These are phyloP conservation scores for Komagataella ulmi DNA, from an alignment of 805 yeast genomes.

Conservation along the genomic window DNA sequence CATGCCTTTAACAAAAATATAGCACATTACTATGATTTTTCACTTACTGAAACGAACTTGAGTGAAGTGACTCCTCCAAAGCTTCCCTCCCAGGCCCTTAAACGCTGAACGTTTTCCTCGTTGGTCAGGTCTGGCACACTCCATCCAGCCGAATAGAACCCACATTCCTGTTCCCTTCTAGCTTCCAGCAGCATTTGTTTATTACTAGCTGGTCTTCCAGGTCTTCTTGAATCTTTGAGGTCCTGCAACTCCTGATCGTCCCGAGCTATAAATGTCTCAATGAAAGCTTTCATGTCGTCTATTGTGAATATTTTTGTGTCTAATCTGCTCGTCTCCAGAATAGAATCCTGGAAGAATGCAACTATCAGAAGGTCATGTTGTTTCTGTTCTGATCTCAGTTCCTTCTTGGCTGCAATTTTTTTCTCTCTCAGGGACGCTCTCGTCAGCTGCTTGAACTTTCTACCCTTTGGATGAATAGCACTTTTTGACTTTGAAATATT, in stretches of 20 bases:
- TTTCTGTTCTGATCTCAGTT: slow-evolving; percentile 42
- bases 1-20: neutral
- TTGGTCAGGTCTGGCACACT: slow-evolving; percentile 62
- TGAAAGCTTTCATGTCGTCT: slow-evolving; percentile 47
- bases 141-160: slow-evolving; percentile 56
- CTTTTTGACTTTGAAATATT: slow-evolving; percentile 39
- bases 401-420: slow-evolving; percentile 49
- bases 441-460: slow-evolving; percentile 73
- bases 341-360: slow-evolving; percentile 46
- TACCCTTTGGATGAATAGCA: slow-evolving; percentile 73
- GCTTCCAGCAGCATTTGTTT: slow-evolving; percentile 58
- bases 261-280: slow-evolving; percentile 50
- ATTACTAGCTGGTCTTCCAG: slow-evolving; percentile 76
- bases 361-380: slow-evolving; percentile 47
- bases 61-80: slow-evolving; percentile 44
- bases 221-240: slow-evolving; percentile 50
- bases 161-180: slow-evolving; percentile 44
- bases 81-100: slow-evolving; percentile 73
- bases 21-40: neutral
- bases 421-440: slow-evolving; percentile 80
- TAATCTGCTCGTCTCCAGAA: slow-evolving; percentile 15
- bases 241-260: slow-evolving; percentile 65
- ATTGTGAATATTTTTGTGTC: slow-evolving; percentile 23
- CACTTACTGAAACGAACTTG: neutral
- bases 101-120: slow-evolving; percentile 37